Conservation (phyloP, 352 stramenopile genomes). For the Globisporangium carolinianum region DNA sequence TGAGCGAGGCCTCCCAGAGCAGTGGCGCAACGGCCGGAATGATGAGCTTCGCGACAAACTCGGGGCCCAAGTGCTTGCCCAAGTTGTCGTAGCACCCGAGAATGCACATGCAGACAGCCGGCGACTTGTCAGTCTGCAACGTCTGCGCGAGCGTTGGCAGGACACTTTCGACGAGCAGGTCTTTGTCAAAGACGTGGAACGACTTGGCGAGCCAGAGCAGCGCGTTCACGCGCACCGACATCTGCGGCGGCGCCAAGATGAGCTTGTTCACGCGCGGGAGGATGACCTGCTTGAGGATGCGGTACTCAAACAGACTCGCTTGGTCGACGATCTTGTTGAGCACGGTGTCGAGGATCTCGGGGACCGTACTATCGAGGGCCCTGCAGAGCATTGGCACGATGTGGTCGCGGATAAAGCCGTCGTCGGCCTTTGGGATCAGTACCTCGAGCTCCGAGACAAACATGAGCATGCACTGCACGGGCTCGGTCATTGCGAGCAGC, state of each 20-base stretch:
- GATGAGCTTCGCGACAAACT: constrained; percentile 81
- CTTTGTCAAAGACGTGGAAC: constrained; percentile 87
- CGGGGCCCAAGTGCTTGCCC: constrained; percentile 77
- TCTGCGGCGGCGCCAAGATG: constrained; percentile 76
- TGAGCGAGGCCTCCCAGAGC: constrained; percentile 73
- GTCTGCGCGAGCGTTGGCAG: constrained; percentile 69
- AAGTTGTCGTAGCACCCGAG: constrained; percentile 85
- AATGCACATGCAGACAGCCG: constrained; percentile 83
- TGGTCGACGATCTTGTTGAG: constrained; percentile 87
- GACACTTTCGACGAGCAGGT: constrained; percentile 78
- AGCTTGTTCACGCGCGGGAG: constrained; percentile 81
- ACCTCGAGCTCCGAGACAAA: constrained; percentile 82
- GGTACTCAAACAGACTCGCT: constrained; percentile 84
- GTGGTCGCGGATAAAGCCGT: constrained; percentile 86
- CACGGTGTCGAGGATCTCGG: constrained; percentile 82
- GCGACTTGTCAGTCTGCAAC: constrained; percentile 73
- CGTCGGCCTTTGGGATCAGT: constrained; percentile 77
- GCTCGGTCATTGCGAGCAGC: constrained; percentile 76
- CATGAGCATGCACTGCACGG: constrained; percentile 88
- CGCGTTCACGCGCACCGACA: constrained; percentile 81
- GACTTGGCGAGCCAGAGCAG: constrained; percentile 83
- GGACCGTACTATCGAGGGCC: constrained; percentile 74
- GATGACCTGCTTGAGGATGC: constrained; percentile 85
- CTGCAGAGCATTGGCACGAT: constrained; percentile 84
- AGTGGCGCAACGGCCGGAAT: constrained; percentile 73